Evolutionary conservation across 768 basidiomycete species (phyloP), one percentile per base, ranked within the genome.

Genomic region (Collybia mongolica): DNA sequence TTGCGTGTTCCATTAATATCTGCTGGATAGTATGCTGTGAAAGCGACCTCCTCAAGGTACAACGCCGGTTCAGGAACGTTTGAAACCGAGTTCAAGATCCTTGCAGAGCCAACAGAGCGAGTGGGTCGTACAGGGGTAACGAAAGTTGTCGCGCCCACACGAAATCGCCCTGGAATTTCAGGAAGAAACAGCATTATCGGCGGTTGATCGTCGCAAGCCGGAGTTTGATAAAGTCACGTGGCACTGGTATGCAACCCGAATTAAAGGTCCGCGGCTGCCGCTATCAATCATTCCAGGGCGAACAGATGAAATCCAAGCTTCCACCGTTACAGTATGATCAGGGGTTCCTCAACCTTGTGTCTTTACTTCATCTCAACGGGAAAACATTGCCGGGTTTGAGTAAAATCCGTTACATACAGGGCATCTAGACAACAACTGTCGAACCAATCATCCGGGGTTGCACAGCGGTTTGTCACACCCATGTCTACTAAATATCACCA

Each of bases 21-120:
- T 6, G 82, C 76, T 23, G 87, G 86, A 60, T 88, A 88, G 60
- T 77, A 88, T 1, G 73, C 77, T 23, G 80, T 84, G 57, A 84
- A 88, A 0, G 76, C 75, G 24, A 86, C 74, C 62, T 88, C 83
- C 35, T 84, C 77, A 6, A 88, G 70, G 26, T 67, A 57, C 24
- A 89, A 65, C 0, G 81, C 83, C 18, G 73, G 70, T 17, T 68
- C 64, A 14, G 67, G 61, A 17, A 58, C 60, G 35, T 46, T 63
- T 44, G 54, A 56, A 43, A 51, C 64, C 29, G 54, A 44, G 32
- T 48, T 60, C 41, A 59, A 68, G 40, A 75, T 65, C 57, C 69
- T 79, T 24, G 70, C 65, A 48, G 59, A 61, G 26, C 83, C 77
- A 42, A 83, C 60, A 6, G 64, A 39, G 36, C 63, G 65, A 15